Evolutionary conservation across 352 stramenopile species (phyloP), one percentile per base, ranked within the genome.

Genomic region (Pythium phragmitis): DNA sequence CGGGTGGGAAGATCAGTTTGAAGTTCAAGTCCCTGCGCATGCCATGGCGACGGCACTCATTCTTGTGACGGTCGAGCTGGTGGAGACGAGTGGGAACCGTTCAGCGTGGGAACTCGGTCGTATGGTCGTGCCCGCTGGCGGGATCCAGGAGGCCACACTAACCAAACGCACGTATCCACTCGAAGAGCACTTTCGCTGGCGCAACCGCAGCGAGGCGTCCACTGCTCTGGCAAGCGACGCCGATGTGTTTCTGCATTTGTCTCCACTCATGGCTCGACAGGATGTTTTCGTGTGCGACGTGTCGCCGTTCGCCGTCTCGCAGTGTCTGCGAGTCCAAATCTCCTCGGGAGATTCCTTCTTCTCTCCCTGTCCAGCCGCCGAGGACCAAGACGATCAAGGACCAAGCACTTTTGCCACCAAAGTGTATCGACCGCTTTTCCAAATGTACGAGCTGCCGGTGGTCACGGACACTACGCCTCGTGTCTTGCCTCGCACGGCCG

Each of bases 1-100:
- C 9, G 78, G 77, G 23, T 91, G 79, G 79, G 79, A 88, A 28
- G 78, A 91, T 51, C 79, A 87, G 39, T 91, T 86, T 41, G 77
- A 91, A 61, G 49, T 91, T 14, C 71, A 71, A n/a, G 64, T 89
- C 13, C 58, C 68, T 1, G 58, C 71, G 0, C 26, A 67, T 21
- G 59, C 55, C 0, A 33, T 68, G 0, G 67, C 80, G 37, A 55
- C 65, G 2, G 57, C 68, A 0, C 57, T 65, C 12, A 48, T 91
- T 12, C 17, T 91, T 0, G 23, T 89, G 5, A 79, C 69, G n/a
- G 52, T 87, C 5, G 79, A 89, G 30, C 53, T 88, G 6, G 68
- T 69, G 0, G 77, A 91, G 8, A 19, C 58, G 7, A 74, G 67
- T 7, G 47, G 75, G 2, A 54, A 67, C 0, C 74, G 75, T 17